Base-by-base conservation (phyloP, 805 yeast species). In the Ogataea nakhonphanomensis region DNA sequence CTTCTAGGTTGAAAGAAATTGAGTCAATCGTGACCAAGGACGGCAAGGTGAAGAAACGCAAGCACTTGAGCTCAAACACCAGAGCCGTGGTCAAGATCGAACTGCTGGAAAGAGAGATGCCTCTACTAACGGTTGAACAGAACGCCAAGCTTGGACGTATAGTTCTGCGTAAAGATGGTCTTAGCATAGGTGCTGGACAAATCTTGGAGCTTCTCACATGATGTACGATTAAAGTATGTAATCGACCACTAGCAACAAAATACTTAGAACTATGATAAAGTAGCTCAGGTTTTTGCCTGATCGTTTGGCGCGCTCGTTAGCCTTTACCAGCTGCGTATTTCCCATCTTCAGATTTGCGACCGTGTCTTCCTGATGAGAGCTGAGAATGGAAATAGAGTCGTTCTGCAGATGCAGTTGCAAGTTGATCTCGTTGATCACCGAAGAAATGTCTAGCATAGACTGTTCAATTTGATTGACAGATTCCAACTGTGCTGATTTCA, bases 381-480 rank as follows among this genome's bases (percentile, higher is more conserved):
- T 60, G 46, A 89, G 66, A 28, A 70, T 66, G 35, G 74, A 70
- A 11, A 89, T 83, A 57, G 76, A 80, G 38, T 82, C 83, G 5
- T 83, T 78, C 61, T 89, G 97, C 1, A 76, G 60, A 17, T 77
- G 76, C 34, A 89, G 67, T 57, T 90, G 95, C 39, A 80, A 68
- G 9, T 86, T 73, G 39, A 89, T 67, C 54, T 86, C 93, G 17
- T 80, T 70, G 54, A 89, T 91, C 46, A 90, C 61, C 39, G 80
- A 76, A 1, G 89, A 74, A 30, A 90, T 81, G 54, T 87, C 96
- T 31, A 79, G 57, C 60, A 83, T 78, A 1, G 86, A 74, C 21
- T 66, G 66, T 51, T 81, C 83, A 25, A 84, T 67, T 44, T 72
- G 66, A 44, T 76, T 78, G 7, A 81, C 83, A 45, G 79, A 78